These are phyloP conservation scores for Apiotrichum domesticum DNA, from an alignment of 1,284 basidiomycete genomes.

Conservation along the genomic window DNA sequence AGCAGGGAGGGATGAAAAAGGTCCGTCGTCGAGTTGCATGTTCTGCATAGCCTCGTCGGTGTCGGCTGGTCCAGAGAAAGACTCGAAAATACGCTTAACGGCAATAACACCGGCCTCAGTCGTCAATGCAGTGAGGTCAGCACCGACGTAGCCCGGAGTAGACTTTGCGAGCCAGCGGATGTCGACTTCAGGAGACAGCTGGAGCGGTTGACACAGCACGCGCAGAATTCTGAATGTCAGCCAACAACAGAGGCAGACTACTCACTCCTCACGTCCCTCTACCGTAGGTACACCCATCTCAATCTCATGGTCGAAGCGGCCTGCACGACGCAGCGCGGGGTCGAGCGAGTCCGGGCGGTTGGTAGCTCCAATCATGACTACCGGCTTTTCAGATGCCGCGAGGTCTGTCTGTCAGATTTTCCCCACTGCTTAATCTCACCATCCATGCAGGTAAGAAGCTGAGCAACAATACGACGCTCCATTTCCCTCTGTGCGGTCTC, in stretches of 20 bases:
- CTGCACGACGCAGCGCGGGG: slow-evolving; percentile 83
- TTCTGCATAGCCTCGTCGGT: slow-evolving; percentile 18
- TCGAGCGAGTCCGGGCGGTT: slow-evolving; percentile 94
- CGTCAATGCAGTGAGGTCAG: slow-evolving; percentile 83
- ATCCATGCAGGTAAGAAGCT: slow-evolving; percentile 96
- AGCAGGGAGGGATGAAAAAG: slow-evolving; percentile 32
- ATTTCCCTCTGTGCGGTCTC: slow-evolving; percentile 97
- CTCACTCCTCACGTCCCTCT: slow-evolving; percentile 66
- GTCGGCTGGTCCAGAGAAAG: slow-evolving; percentile 49
- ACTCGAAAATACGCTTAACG: slow-evolving; percentile 91
- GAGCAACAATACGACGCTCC: slow-evolving; percentile 94
- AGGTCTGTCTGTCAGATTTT: slow-evolving; percentile 30
- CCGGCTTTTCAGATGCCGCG: slow-evolving; percentile 54
- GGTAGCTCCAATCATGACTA: slow-evolving; percentile 93
- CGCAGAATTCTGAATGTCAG: slow-evolving; percentile 62
- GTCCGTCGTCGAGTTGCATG: slow-evolving; percentile 33
- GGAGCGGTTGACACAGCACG: slow-evolving; percentile 50
- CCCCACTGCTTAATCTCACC: slow-evolving; percentile 52
- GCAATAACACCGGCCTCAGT: slow-evolving; percentile 92
- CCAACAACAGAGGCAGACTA: neutral
- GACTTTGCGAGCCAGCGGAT: slow-evolving; percentile 65
- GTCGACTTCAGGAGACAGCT: slow-evolving; percentile 37
- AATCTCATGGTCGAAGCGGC: slow-evolving; percentile 95
- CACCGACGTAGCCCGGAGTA: slow-evolving; percentile 95
- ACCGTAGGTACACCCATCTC: slow-evolving; percentile 95